phyloP scores from a whole-genome alignment of 352 stramenopile species.

The Blastocystis sp. region DNA sequence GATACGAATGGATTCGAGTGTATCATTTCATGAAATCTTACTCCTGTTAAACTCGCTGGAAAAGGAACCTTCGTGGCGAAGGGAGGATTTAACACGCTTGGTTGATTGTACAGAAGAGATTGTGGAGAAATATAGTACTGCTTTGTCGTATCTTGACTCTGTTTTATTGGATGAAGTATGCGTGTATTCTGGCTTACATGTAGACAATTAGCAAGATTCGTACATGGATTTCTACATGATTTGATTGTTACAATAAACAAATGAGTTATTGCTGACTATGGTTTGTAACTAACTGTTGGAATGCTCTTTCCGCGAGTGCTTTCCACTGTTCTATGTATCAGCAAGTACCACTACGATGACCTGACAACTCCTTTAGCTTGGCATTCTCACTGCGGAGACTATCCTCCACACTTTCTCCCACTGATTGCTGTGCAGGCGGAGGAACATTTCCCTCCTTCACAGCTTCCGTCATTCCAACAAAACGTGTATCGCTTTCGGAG shows the following conservation, averaged over 20 bases:
- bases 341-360: background rate
- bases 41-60: background rate
- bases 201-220: background rate
- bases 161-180: background rate
- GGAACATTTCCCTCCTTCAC: background rate
- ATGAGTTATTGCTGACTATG: background rate
- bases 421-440: background rate
- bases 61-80: background rate
- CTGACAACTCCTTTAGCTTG: background rate
- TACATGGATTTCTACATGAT: background rate
- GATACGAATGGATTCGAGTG: background rate
- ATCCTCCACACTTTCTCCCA: background rate
- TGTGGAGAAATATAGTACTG: background rate
- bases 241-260: background rate
- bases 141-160: background rate
- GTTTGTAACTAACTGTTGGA: background rate
- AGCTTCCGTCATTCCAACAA: background rate
- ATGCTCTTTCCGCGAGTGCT: background rate
- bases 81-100: background rate
- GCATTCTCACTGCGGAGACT: background rate
- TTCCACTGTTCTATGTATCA: constrained; percentile 29
- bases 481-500: background rate
- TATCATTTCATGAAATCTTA: background rate
- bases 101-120: background rate
- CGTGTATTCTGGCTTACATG: background rate